Percentiles rank a stretch among this genome's conserved stretches.
Evolutionary conservation across 306 rosid species (phyloP).

Genomic region (Vigna reflexopilosa): DNA sequence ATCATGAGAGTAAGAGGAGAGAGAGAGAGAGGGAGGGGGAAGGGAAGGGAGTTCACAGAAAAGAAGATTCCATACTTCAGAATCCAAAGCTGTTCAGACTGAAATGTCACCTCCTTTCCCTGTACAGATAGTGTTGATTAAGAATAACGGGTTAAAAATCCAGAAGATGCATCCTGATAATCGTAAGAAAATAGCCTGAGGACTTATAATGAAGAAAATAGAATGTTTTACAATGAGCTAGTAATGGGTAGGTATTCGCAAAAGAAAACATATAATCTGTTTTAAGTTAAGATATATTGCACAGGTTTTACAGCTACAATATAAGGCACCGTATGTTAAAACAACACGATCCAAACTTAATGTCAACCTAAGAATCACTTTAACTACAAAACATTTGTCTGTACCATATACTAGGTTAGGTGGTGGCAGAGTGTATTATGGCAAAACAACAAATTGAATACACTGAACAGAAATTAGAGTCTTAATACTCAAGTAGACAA

Average conservation of each 20-base stretch:
- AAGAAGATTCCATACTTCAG: slow-evolving; percentile 34
- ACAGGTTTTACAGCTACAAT: slow-evolving; percentile 14
- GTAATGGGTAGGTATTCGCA: background rate
- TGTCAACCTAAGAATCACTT: slow-evolving; percentile 20
- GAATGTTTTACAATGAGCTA: slow-evolving; percentile 15
- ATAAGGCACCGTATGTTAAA: background rate
- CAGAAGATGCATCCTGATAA: slow-evolving; percentile 39
- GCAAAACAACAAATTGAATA: slow-evolving; percentile 5
- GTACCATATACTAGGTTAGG: slow-evolving; percentile 18
- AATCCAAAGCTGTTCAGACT: slow-evolving; percentile 30
- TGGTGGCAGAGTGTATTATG: slow-evolving; percentile 9
- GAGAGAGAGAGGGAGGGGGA: background rate
- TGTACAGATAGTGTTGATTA: slow-evolving; percentile 32
- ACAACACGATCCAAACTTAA: slow-evolving; percentile 8
- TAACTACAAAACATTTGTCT: slow-evolving; percentile 15
- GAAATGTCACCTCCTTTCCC: slow-evolving; percentile 36
- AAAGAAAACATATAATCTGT: slow-evolving; percentile 11
- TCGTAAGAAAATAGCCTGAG: slow-evolving; percentile 29
- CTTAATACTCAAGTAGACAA: slow-evolving; percentile 21
- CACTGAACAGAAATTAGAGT: slow-evolving; percentile 37
- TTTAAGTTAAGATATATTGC: slow-evolving; percentile 20
- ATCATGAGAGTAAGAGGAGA: slow-evolving; percentile 22
- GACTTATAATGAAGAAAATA: slow-evolving; percentile 34
- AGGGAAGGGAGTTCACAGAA: background rate
- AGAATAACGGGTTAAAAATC: slow-evolving; percentile 36